Evolutionary conservation across 2,329 filamentous ascomycete species (phyloP), one percentile per base, ranked within the genome.

Genomic region (Chaetomium olivaceum): DNA sequence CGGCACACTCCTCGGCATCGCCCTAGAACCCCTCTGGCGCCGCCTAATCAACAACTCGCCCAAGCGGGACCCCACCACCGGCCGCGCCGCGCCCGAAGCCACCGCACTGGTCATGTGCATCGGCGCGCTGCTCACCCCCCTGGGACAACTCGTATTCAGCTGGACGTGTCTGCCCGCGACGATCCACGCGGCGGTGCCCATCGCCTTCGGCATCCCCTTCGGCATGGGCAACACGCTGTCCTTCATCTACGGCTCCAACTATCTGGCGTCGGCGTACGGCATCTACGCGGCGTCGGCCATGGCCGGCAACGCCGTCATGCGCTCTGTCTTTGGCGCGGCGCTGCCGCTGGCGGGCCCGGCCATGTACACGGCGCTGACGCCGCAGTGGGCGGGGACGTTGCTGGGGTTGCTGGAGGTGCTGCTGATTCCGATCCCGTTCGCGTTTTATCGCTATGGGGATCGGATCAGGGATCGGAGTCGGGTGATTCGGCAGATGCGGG

Each of bases 141-240:
- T 91, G 3, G 93, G 93, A 19, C 89, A 97, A 76, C 84, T 97
- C 27, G 90, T 89, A 76, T 97, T 97, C 74, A 87, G 91, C 0
- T 97, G 92, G 92, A 96, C 93, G 0, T 93, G 89, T 67, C 86
- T 92, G 0, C 93, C 93, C 0, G 79, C 78, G 0, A 85, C 86
- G 4, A 91, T 96, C 36, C 93, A 92, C 75, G 96, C 91, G 89
- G 87, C 92, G 23, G 81, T 87, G 25, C 89, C 91, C 1, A 88
- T 94, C 59, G 80, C 91, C 0, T 90, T 90, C 1, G 91, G 91
- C 1, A 84, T 94, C 8, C 89, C 89, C 0, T 94, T 93, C 70
- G 91, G 91, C 2, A 82, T 85, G 0, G 91, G 91, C 0, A 93
- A 93, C 71, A 87, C 85, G 4, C 82, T 87, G 0, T 87, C 90